phyloP scores from a whole-genome alignment of 1,284 basidiomycete genomes.

The Tremellales sp. region DNA sequence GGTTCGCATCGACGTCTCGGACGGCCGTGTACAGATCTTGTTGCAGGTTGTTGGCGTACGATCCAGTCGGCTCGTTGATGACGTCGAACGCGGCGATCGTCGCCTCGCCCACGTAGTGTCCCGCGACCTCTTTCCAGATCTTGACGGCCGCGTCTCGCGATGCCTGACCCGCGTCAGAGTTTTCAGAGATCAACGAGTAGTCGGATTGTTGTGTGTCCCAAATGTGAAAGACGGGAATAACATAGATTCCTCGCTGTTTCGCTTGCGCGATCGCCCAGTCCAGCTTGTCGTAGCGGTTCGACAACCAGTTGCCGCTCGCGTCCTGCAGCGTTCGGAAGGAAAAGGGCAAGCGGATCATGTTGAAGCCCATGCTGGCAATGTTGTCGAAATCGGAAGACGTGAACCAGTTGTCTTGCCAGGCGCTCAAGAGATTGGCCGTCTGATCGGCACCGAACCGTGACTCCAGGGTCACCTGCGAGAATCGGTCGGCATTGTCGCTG shows the following conservation, averaged over 20 bases:
- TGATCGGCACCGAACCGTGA: conserved; percentile 29
- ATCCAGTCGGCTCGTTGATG: conserved; percentile 41
- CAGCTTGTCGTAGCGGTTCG: conserved; percentile 26
- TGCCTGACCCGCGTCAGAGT: conserved; percentile 23
- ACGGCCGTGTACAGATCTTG: conserved; percentile 37
- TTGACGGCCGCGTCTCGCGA: conserved; percentile 22
- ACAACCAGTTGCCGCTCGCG: conserved; percentile 26
- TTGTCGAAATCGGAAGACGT: conserved; percentile 31
- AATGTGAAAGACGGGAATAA: conserved; percentile 38
- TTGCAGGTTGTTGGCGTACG: conserved; percentile 32
- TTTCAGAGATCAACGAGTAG: conserved; percentile 37
- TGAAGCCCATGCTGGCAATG: conserved; percentile 30
- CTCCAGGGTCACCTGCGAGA: conserved; percentile 30
- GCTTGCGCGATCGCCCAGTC: conserved; percentile 39
- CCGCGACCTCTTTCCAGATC: conserved; percentile 34
- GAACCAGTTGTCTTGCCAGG: conserved; percentile 38
- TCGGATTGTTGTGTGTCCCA: conserved; percentile 31
- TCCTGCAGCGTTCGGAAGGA: conserved; percentile 29
- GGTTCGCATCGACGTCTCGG: conserved; percentile 28
- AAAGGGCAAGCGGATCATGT: conserved; percentile 36
- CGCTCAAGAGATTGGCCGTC: conserved; percentile 27
- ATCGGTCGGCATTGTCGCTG: conserved; percentile 31
- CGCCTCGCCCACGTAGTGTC: conserved; percentile 29
- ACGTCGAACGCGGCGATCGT: conserved; percentile 33
- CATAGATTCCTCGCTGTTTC: conserved; percentile 30